Percentiles rank a stretch among this genome's conserved stretches.
Conservation (phyloP, 495 filamentous ascomycete genomes). For the Cetradonia linearis region DNA sequence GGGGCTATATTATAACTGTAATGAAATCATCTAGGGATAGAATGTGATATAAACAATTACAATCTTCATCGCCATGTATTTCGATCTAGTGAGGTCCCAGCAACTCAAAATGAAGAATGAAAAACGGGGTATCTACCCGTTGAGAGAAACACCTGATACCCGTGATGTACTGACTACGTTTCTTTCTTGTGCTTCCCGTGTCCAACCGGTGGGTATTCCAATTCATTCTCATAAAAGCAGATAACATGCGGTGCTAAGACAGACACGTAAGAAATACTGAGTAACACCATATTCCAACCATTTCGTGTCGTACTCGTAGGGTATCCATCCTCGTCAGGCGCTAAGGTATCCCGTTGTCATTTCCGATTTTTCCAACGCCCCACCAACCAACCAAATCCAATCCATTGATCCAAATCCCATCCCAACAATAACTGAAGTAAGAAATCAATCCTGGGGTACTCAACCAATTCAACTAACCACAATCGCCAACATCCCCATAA, state of each 20-base stretch:
- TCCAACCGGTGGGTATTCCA: not conserved
- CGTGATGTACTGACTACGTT: not conserved
- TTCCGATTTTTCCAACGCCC: not conserved
- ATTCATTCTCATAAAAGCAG: not conserved
- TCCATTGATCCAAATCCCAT: not conserved
- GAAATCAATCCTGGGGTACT: not conserved
- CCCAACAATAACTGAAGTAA: not conserved
- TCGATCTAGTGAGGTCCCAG: no score
- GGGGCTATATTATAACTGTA: no score
- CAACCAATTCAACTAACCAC: conserved; percentile 17
- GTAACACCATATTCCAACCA: no score
- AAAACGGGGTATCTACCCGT: no score
- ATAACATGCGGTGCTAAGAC: not conserved
- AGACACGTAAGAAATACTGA: no score
- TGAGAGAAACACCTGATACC: not conserved
- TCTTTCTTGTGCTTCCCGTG: not conserved
- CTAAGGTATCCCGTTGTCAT: not conserved
- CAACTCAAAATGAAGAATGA: no score
- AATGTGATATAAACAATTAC: no score
- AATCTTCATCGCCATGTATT: no score
- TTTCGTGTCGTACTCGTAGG: not conserved
- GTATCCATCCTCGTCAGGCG: not conserved
- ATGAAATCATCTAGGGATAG: no score
- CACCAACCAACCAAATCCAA: not conserved
- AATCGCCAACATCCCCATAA: conserved; percentile 22